Base-by-base conservation (phyloP, 306 rosid genomes). In the Vigna radiata region DNA sequence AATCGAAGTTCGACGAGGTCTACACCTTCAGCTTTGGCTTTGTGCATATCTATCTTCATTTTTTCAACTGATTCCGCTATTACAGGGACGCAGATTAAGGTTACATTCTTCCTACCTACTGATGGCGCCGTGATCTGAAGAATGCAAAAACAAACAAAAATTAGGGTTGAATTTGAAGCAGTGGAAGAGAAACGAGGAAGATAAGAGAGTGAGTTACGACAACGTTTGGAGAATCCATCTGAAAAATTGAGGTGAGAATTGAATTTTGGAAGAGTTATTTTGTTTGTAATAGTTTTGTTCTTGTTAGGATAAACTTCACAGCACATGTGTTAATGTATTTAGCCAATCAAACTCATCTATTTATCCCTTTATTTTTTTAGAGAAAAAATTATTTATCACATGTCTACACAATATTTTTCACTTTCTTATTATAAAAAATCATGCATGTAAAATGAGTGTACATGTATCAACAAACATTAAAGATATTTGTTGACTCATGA, bases 1-100 rank as follows among this genome's bases (percentile, higher is more conserved):
- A 79, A 50, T 13, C 83, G 78, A 15, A 79, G 71, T 71, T 79
- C 83, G 0, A 79, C 77, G 7, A 79, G 48, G 77, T 79, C 83
- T 4, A 72, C 83, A 6, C 83, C 78, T 48, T 11, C 55, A 4
- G 16, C 25, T 70, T 61, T 79, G 0, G 83, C 83, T 11, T 61
- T 62, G 1, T 50, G n/a, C 1, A 71, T 12, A 23, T 79, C 73
- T 5, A 62, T 7, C 53, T 52, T 41, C 78, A 79, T 79, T 16
- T 50, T 10, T 0, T 46, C 58, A 8, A 71, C 4, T 0, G 83
- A 61, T 49, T 79, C 58, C 3, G 15, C 77, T 77, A 79, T 79
- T 21, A 61, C 39, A 5, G 83, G 83, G 2, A 5, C 72, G 43
- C 83, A 79, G 31, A 79, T 50, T 62, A 79, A 43, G 13, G 78